phyloP scores from a whole-genome alignment of 1,284 basidiomycete genomes.

The Sporisorium scitamineum region DNA sequence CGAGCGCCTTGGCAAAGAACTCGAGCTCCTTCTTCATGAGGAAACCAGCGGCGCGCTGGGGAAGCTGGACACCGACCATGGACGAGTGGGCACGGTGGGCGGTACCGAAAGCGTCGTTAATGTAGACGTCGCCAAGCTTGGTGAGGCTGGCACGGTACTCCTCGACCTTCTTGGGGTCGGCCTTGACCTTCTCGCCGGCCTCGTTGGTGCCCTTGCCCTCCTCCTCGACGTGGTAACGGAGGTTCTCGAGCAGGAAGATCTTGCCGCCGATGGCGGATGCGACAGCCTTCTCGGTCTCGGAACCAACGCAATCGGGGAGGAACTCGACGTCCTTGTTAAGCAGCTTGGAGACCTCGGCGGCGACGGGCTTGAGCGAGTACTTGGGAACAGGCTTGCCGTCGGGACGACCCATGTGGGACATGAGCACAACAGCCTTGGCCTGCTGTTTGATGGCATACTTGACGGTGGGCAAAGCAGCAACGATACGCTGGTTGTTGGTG shows the following conservation, averaged over 20 bases:
- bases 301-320: constrained; percentile 86
- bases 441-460: constrained; percentile 91
- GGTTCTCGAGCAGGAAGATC: constrained; percentile 93
- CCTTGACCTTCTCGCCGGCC: constrained; percentile 92
- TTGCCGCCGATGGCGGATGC: constrained; percentile 79
- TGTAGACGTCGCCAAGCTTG: constrained; percentile 92
- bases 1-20: constrained; percentile 97
- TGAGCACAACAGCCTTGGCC: constrained; percentile 86
- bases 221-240: constrained; percentile 98
- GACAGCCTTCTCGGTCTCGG: constrained; percentile 82
- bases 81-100: constrained; percentile 98
- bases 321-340: constrained; percentile 76
- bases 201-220: constrained; percentile 94
- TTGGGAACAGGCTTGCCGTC: constrained; percentile 90
- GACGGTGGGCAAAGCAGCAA: constrained; percentile 94
- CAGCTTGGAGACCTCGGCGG: constrained; percentile 70
- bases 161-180: constrained; percentile 83
- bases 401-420: constrained; percentile 98
- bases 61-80: constrained; percentile 95
- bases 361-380: constrained; percentile 91
- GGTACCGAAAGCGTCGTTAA: constrained; percentile 99
- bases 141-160: constrained; percentile 90
- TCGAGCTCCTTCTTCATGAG: constrained; percentile 99
- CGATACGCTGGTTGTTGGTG: constrained; percentile 95
- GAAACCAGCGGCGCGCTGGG: constrained; percentile 94